Percentiles rank a stretch among this genome's conserved stretches.
phyloP scores from a whole-genome alignment of 116 monocot species.

The Papilionanthe hybrid region DNA sequence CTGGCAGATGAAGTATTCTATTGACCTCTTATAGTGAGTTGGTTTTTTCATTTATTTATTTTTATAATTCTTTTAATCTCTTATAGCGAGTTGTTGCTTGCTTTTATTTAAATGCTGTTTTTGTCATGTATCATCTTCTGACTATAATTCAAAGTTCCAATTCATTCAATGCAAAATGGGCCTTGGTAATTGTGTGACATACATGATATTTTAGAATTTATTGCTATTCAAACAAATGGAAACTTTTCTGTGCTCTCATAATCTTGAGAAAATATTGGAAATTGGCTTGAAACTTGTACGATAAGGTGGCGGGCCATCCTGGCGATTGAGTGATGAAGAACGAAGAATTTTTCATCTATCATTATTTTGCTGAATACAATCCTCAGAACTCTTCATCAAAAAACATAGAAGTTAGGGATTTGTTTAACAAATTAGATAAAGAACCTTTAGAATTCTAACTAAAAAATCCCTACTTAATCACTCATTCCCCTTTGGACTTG shows the following conservation, averaged over 20 bases:
- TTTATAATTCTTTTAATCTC: background rate
- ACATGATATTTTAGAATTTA: background rate
- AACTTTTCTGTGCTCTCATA: background rate
- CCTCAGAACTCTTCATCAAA: background rate
- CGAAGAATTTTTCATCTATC: background rate
- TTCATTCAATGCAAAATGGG: background rate
- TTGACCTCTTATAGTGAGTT: too few species aligned
- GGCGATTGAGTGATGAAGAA: background rate
- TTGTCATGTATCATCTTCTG: background rate
- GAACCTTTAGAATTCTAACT: too few species aligned
- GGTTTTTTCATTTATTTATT: too few species aligned
- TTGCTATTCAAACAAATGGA: background rate
- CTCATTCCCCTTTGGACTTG: too few species aligned
- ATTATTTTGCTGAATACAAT: background rate
- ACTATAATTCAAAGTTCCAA: background rate
- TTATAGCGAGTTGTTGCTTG: background rate
- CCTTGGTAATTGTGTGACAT: background rate
- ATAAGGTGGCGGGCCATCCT: background rate
- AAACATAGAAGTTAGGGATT: too few species aligned
- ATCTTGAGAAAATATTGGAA: background rate
- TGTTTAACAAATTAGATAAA: too few species aligned
- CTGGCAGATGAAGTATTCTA: background rate
- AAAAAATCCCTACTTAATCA: too few species aligned
- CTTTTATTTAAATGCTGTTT: background rate
- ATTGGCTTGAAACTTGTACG: background rate